Evolutionary conservation across 2,329 filamentous ascomycete genomes (phyloP).

Genomic region (Ustulina deusta): DNA sequence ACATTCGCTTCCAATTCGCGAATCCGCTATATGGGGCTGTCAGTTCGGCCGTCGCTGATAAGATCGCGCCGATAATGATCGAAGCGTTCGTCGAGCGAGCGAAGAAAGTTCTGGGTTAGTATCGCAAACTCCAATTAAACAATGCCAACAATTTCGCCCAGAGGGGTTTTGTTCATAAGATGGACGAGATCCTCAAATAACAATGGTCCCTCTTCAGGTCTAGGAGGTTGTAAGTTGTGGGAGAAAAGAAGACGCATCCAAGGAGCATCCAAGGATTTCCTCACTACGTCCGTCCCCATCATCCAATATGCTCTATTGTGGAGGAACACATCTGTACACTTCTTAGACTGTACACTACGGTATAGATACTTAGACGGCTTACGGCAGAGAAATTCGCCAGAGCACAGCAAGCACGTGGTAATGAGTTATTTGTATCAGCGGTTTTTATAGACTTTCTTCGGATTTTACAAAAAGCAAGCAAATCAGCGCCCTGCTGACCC

Average conservation of each 20-base stretch:
- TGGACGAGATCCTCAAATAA: background rate
- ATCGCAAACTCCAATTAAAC: background rate
- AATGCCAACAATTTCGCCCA: conserved; percentile 39
- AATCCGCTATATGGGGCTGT: conserved; percentile 90
- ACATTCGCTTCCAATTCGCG: conserved; percentile 84
- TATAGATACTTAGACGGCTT: background rate
- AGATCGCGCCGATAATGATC: conserved; percentile 89
- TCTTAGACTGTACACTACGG: conserved; percentile 12
- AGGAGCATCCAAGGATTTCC: background rate
- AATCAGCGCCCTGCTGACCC: conserved; percentile 20
- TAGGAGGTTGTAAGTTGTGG: background rate
- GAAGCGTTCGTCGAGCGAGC: conserved; percentile 91
- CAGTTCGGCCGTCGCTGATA: conserved; percentile 83
- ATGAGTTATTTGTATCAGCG: conserved; percentile 10
- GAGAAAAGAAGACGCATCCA: background rate
- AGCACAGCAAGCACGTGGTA: background rate
- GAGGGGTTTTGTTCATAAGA: background rate
- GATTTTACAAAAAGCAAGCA: conserved; percentile 28
- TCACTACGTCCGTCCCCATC: background rate
- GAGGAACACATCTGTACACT: conserved; percentile 4
- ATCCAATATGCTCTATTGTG: background rate
- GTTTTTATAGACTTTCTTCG: conserved; percentile 21
- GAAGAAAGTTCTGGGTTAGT: conserved; percentile 61
- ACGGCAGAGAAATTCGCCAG: background rate
- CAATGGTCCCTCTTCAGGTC: background rate